Evolutionary conservation across 1,284 basidiomycete genomes (phyloP), one percentile per base, ranked within the genome.

Genomic region (Leccinum colubrinum): DNA sequence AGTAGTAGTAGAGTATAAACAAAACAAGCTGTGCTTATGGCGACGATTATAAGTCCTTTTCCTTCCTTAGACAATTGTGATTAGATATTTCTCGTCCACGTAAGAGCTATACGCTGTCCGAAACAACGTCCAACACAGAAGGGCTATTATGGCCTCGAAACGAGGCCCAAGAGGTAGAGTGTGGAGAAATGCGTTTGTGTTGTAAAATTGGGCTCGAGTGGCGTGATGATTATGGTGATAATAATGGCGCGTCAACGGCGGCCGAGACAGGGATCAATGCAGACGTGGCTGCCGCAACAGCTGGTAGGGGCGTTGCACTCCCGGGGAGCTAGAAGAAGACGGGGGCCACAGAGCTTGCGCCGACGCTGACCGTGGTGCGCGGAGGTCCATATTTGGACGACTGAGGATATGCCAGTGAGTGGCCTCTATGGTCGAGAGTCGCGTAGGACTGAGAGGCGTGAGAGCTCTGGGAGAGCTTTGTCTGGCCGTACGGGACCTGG

Each of bases 291-390:
- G 25, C 0, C 0, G 25, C 25, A 27, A 27, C 25, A 27, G 25
- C 25, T 37, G 39, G 39, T 15, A 41, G 41, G 22, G 37, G 15
- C 17, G 48, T 11, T 15, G 53, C 55, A 59, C 54, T 43, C 30
- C n/a, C 27, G 22, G 50, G 22, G 33, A 4, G n/a, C 76, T 67
- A 85, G 74, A 85, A 85, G 74, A 85, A 84, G 51, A 81, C 77
- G 48, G 82, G 76, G 50, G 77, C 82, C 22, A 75, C 78, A 27
- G 76, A 70, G 50, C 78, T 75, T 52, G 81, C 81, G 50, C 76
- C 75, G 20, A 77, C 78, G 58, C 77, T 79, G 57, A 84, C 78
- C n/a, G 77, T 76, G 30, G 74, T 76, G 60, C 77, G 74, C 25
- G 78, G 73, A 30, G 76, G 35, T 12, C 71, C 72, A 66, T 78